Evolutionary conservation across 1,139 yeast species (phyloP).

Genomic region (Suhomyces panamericanus): DNA sequence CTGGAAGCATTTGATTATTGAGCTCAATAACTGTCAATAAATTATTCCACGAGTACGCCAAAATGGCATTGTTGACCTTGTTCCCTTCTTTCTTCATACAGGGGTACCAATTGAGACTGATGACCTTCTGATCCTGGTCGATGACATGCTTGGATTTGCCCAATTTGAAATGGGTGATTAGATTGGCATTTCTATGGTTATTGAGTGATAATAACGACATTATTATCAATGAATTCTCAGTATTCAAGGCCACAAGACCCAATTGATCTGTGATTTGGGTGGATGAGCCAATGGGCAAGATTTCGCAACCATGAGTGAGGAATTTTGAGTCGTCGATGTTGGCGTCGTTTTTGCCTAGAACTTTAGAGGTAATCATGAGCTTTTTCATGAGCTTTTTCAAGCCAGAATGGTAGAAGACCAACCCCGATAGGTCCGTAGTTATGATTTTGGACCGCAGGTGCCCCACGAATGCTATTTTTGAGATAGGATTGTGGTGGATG

Average conservation of each 20-base stretch:
- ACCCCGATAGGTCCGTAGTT: slow-evolving; percentile 61
- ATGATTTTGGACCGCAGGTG: slow-evolving; percentile 57
- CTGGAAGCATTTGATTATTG: slow-evolving; percentile 31
- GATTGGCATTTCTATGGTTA: slow-evolving; percentile 26
- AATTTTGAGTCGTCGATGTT: slow-evolving; percentile 20
- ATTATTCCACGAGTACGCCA: slow-evolving; percentile 71
- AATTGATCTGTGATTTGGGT: slow-evolving; percentile 53
- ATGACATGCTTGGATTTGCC: slow-evolving; percentile 43
- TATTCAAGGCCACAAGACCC: slow-evolving; percentile 63
- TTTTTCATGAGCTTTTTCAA: slow-evolving; percentile 54
- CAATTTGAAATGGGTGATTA: slow-evolving; percentile 55
- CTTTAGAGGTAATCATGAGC: slow-evolving; percentile 48
- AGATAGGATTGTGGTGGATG: slow-evolving; percentile 43
- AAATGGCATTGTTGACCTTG: slow-evolving; percentile 38
- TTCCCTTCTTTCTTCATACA: slow-evolving; percentile 26
- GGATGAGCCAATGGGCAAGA: slow-evolving; percentile 56
- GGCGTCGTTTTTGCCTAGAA: slow-evolving; percentile 52
- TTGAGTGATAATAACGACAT: slow-evolving; percentile 57
- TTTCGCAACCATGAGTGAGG: slow-evolving; percentile 31
- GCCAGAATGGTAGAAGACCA: slow-evolving; percentile 60
- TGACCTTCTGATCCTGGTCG: slow-evolving; percentile 11
- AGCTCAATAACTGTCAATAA: slow-evolving; percentile 57
- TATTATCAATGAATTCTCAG: slow-evolving; percentile 51
- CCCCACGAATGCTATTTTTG: slow-evolving; percentile 55
- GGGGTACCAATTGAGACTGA: slow-evolving; percentile 60